These are phyloP conservation scores for Eleusine indica DNA, from an alignment of 176 grass and related monocot species.

Conservation along the genomic window DNA sequence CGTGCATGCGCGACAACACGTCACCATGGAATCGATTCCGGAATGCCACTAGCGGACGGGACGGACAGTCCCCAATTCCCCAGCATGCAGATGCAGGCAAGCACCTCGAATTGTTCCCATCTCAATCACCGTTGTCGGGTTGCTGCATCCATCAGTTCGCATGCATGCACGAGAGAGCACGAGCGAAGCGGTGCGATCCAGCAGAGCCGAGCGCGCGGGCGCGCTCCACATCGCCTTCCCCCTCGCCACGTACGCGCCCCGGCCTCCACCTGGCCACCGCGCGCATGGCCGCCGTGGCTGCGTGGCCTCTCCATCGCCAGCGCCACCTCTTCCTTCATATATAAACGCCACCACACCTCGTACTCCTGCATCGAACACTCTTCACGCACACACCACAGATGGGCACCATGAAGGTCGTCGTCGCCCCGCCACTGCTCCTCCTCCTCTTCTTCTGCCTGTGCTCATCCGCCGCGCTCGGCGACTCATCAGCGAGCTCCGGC, in stretches of 20 bases:
- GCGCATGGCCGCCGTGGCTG: slow-evolving; percentile 54
- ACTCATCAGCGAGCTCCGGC: neutral
- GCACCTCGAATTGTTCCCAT: neutral
- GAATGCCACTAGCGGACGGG: neutral
- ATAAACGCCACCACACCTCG: neutral
- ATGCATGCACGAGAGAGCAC: neutral
- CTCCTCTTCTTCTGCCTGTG: slow-evolving; percentile 46
- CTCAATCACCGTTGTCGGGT: slow-evolving; percentile 19
- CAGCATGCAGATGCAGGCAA: neutral
- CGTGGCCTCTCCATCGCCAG: neutral
- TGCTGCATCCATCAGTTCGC: neutral
- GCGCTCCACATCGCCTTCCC: slow-evolving; percentile 27
- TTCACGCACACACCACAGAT: neutral
- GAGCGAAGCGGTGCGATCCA: neutral
- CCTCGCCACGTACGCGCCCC: slow-evolving; percentile 42
- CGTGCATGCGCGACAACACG: too few species aligned
- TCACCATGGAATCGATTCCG: neutral
- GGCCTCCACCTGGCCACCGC: slow-evolving; percentile 61
- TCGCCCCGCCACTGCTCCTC: neutral
- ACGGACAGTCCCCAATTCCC: neutral
- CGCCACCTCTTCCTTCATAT: neutral
- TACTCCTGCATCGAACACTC: neutral
- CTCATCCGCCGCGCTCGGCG: slow-evolving; percentile 6
- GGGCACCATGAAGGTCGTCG: neutral
- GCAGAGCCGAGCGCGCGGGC: neutral